phyloP scores from a whole-genome alignment of 441 rosid species.

The Erysimum pusillum region DNA sequence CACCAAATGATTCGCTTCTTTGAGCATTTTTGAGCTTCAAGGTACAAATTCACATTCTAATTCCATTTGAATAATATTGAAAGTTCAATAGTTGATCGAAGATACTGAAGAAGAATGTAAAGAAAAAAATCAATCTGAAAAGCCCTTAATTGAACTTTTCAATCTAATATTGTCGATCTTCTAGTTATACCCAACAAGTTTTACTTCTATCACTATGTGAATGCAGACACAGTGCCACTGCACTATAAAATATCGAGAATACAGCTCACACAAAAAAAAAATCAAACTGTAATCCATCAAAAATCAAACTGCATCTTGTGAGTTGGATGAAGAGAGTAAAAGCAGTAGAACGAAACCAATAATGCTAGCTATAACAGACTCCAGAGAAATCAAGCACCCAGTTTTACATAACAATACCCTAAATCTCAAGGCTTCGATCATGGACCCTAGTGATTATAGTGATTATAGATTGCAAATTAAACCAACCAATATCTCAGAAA shows the following conservation, averaged over 20 bases:
- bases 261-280: neutral
- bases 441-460: slow-evolving; percentile 5
- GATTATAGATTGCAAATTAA: neutral
- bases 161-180: neutral
- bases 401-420: neutral
- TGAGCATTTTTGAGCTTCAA: neutral
- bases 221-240: slow-evolving; percentile 15
- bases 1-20: slow-evolving; percentile 7
- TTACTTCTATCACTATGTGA: neutral
- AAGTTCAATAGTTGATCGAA: slow-evolving; percentile 9
- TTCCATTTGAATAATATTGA: neutral
- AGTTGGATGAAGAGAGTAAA: neutral
- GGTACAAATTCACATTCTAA: slow-evolving; percentile 14
- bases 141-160: neutral
- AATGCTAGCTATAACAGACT: neutral
- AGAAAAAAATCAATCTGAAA: neutral
- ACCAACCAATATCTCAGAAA: slow-evolving; percentile 8
- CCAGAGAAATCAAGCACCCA: neutral
- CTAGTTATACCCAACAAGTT: neutral
- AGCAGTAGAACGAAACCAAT: neutral
- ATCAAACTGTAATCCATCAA: neutral
- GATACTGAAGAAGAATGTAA: neutral
- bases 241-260: neutral
- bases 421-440: slow-evolving; percentile 3
- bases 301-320: neutral